Percentiles rank a stretch among this genome's conserved stretches.
Conservation (phyloP, 257 asterid genomes). For the Galeopsis tetrahit region DNA sequence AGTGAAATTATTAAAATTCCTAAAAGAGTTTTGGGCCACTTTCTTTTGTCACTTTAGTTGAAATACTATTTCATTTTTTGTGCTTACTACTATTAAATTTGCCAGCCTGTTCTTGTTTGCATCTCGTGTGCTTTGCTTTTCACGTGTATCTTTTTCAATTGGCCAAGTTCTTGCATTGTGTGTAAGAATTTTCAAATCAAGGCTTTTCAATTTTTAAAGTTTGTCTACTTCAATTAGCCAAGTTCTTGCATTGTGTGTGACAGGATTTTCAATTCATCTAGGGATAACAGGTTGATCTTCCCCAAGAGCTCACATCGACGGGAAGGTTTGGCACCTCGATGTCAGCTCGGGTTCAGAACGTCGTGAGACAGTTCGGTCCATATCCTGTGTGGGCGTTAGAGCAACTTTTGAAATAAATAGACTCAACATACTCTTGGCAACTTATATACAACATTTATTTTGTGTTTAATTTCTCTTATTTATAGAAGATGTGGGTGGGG, state of each 20-base stretch:
- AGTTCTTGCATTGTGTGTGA: neutral
- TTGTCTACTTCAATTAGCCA: neutral
- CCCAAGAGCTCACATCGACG: no score
- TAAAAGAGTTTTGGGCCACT: constrained; percentile 7
- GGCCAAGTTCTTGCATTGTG: neutral
- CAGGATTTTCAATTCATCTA: neutral
- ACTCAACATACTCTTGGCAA: neutral
- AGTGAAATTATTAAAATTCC: neutral
- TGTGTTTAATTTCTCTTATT: neutral
- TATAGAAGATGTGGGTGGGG: constrained; percentile 27
- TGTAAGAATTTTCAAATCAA: neutral
- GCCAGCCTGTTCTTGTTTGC: neutral
- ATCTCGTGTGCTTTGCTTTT: neutral
- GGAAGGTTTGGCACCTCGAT: no score
- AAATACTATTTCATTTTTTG: constrained; percentile 21
- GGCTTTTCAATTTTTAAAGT: no score
- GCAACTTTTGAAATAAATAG: no score
- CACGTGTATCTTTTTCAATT: neutral
- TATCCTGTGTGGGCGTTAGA: no score
- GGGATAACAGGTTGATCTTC: no score
- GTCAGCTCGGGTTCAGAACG: no score
- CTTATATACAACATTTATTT: neutral
- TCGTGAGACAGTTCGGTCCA: no score
- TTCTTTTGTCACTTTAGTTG: constrained; percentile 23
- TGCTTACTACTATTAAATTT: neutral